phyloP scores from a whole-genome alignment of 2,329 filamentous ascomycete species.

The Hypoxylon sp. region DNA sequence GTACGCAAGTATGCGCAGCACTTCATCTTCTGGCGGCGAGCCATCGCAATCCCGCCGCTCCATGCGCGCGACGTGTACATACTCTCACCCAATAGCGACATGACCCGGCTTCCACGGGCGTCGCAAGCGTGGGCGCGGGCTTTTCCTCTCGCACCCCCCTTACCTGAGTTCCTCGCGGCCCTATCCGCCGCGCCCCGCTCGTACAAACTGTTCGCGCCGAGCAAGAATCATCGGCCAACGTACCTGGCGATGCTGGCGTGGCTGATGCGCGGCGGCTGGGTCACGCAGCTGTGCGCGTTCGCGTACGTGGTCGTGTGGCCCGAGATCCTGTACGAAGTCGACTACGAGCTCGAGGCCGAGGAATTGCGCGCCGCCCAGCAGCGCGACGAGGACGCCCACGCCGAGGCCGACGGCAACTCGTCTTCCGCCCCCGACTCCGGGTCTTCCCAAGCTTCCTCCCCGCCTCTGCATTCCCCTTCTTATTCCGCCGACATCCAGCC shows the following conservation, averaged over 20 bases:
- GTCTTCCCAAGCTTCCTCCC: conserved; percentile 35
- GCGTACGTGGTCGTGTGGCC: conserved; percentile 87
- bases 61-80: conserved; percentile 92
- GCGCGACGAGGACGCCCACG: conserved; percentile 32
- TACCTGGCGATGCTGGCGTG: conserved; percentile 95
- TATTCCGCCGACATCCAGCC: conserved; percentile 30
- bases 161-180: conserved; percentile 88
- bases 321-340: conserved; percentile 84
- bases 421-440: conserved; percentile 45
- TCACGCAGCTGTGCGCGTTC: conserved; percentile 91
- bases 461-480: conserved; percentile 33
- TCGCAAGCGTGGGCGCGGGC: conserved; percentile 77
- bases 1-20: conserved; percentile 91
- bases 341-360: conserved; percentile 75
- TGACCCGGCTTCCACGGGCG: conserved; percentile 75
- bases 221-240: conserved; percentile 84
- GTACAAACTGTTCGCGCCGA: conserved; percentile 86
- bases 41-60: conserved; percentile 89
- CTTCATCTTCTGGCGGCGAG: conserved; percentile 95
- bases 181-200: conserved; percentile 83
- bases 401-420: conserved; percentile 21
- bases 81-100: conserved; percentile 88
- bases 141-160: conserved; percentile 84
- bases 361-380: conserved; percentile 58
- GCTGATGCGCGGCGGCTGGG: conserved; percentile 92